phyloP scores from a whole-genome alignment of 2,329 filamentous ascomycete genomes.

The Alternaria angustiovoidea region DNA sequence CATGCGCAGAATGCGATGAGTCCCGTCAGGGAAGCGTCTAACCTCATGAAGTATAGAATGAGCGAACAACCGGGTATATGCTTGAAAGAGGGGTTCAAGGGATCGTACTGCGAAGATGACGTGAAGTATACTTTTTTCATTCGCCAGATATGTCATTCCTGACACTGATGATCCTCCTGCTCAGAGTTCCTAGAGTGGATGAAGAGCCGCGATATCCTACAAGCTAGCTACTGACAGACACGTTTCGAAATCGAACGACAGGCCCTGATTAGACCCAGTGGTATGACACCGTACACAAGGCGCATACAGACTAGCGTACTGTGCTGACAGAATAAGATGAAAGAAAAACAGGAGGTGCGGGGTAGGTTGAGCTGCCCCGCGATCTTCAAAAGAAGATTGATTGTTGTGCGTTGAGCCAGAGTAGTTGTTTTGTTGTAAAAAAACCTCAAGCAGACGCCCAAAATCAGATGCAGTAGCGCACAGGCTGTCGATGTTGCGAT shows the following conservation, averaged over 20 bases:
- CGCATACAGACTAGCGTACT: conserved; percentile 22
- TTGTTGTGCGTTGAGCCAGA: conserved; percentile 80
- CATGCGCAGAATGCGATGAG: conserved; percentile 35
- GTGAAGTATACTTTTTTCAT: conserved; percentile 23
- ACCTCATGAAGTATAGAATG: conserved; percentile 21
- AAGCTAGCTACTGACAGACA: conserved; percentile 18
- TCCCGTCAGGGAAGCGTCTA: conserved; percentile 11
- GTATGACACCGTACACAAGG: conserved; percentile 25
- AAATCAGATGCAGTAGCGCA: conserved; percentile 58
- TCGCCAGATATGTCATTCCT: conserved; percentile 16
- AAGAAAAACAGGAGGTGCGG: conserved; percentile 45
- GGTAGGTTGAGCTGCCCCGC: conserved; percentile 73
- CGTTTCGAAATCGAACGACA: conserved; percentile 10
- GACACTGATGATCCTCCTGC: conserved; percentile 15
- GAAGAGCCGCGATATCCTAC: conserved; percentile 22
- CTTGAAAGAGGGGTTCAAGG: conserved; percentile 8
- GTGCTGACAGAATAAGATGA: conserved; percentile 20
- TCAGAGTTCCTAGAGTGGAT: background rate
- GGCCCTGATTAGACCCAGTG: conserved; percentile 10
- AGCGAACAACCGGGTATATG: conserved; percentile 19
- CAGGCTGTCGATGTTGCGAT: conserved; percentile 76
- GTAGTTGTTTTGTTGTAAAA: conserved; percentile 83
- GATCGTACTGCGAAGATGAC: conserved; percentile 14
- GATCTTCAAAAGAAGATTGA: conserved; percentile 53
- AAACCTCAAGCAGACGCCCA: conserved; percentile 74